phyloP scores from a whole-genome alignment of 2,329 filamentous ascomycete species.

The Microascus cirrosus region DNA sequence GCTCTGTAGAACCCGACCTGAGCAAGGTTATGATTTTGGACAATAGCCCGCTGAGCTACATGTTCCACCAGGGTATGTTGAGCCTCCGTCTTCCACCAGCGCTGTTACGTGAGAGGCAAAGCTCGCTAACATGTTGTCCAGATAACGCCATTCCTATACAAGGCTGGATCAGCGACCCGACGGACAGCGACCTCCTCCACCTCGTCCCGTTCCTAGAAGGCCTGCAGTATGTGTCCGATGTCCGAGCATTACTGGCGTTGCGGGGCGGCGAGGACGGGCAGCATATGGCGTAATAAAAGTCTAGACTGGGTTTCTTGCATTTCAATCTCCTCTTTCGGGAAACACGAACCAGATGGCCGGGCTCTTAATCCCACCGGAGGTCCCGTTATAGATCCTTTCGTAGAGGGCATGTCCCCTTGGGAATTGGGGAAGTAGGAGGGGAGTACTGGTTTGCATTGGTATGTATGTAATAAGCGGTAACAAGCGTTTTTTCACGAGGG shows the following conservation, averaged over 20 bases:
- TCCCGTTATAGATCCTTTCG: background rate
- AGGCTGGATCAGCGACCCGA: slow-evolving; percentile 98
- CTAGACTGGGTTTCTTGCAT: background rate
- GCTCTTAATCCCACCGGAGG: background rate
- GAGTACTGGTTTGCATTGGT: background rate
- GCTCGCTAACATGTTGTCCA: slow-evolving; percentile 22
- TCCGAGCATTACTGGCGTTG: slow-evolving; percentile 78
- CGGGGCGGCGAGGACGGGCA: slow-evolving; percentile 73
- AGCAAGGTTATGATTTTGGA: slow-evolving; percentile 99
- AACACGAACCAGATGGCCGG: too few relatives aligned
- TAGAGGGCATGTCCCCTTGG: background rate
- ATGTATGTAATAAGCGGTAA: slow-evolving; percentile 24
- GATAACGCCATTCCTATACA: slow-evolving; percentile 99
- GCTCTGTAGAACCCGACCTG: slow-evolving; percentile 88
- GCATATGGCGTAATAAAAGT: slow-evolving; percentile 30
- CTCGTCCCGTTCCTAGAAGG: slow-evolving; percentile 87
- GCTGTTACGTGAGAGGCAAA: background rate
- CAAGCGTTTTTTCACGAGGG: background rate
- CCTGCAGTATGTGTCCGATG: slow-evolving; percentile 92
- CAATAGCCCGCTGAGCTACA: slow-evolving; percentile 95
- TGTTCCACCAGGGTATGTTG: slow-evolving; percentile 89
- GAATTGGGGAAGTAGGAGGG: background rate
- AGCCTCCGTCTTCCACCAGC: background rate
- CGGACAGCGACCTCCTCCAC: slow-evolving; percentile 89
- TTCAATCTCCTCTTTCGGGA: background rate